phyloP scores from a whole-genome alignment of 2,329 filamentous ascomycete species.

The Ramularia endophylla region DNA sequence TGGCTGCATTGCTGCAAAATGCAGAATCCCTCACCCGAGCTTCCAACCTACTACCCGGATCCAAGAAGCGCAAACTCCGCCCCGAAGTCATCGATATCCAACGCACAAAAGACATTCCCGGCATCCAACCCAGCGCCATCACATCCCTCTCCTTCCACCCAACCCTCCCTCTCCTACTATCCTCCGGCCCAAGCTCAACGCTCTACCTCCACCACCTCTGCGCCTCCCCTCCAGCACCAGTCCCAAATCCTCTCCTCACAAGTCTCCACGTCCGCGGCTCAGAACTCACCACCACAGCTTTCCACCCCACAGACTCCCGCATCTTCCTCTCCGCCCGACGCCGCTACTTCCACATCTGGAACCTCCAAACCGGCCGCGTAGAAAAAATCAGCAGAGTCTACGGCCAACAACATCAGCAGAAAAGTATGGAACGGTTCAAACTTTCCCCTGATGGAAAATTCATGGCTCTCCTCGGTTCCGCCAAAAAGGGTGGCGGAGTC shows the following conservation, averaged over 20 bases:
- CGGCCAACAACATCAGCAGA: slow-evolving; percentile 74
- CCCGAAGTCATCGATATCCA: slow-evolving; percentile 89
- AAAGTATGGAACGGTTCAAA: slow-evolving; percentile 84
- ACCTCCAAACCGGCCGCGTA: slow-evolving; percentile 72
- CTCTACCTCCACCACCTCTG: slow-evolving; percentile 86
- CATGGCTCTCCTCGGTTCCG: slow-evolving; percentile 74
- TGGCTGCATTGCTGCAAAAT: slow-evolving; percentile 74
- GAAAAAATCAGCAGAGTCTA: slow-evolving; percentile 74
- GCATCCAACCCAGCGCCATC: slow-evolving; percentile 69
- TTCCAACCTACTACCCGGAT: slow-evolving; percentile 35
- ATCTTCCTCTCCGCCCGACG: slow-evolving; percentile 86
- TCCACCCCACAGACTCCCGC: slow-evolving; percentile 63
- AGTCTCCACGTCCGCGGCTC: slow-evolving; percentile 81
- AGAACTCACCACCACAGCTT: slow-evolving; percentile 77
- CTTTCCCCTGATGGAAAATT: slow-evolving; percentile 80
- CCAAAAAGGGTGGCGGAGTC: slow-evolving; percentile 77
- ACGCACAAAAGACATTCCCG: slow-evolving; percentile 76
- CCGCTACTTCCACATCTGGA: slow-evolving; percentile 92
- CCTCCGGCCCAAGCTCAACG: slow-evolving; percentile 77
- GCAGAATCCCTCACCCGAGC: slow-evolving; percentile 58
- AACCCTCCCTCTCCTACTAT: slow-evolving; percentile 78
- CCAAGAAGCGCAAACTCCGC: slow-evolving; percentile 65
- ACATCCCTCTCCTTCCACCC: slow-evolving; percentile 87
- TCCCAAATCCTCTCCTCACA: slow-evolving; percentile 82
- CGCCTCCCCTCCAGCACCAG: slow-evolving; percentile 60